Percentiles rank a stretch among this genome's conserved stretches.
phyloP scores from a whole-genome alignment of 179 eudicot species.

The Dionaea muscipula region DNA sequence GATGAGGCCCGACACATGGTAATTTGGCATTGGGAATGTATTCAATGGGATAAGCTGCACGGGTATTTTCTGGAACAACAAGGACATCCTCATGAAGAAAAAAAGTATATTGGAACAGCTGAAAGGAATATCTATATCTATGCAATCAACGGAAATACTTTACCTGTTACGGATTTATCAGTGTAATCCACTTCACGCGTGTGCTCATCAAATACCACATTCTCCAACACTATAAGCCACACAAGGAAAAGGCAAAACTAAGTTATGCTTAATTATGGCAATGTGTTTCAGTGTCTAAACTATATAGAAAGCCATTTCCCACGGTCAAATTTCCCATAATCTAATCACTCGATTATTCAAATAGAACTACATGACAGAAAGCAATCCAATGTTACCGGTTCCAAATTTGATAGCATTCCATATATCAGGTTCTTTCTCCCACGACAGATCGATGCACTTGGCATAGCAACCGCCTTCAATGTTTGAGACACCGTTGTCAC shows the following conservation, averaged over 20 bases:
- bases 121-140: not conserved
- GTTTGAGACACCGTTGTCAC: constrained; percentile 76
- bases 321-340: too few relatives aligned
- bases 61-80: constrained; percentile 56
- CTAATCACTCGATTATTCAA: not conserved
- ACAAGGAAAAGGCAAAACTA: too few relatives aligned
- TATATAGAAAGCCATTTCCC: too few relatives aligned
- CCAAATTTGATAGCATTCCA: constrained; percentile 95
- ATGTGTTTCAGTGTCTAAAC: too few relatives aligned
- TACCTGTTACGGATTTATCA: constrained; percentile 88
- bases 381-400: constrained; percentile 33
- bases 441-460: constrained; percentile 72
- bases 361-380: not conserved
- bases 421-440: constrained; percentile 90
- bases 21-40: constrained; percentile 83
- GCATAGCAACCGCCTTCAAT: constrained; percentile 98
- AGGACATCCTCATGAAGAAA: not conserved
- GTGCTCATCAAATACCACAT: constrained; percentile 93
- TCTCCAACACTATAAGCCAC: constrained; percentile 61
- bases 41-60: constrained; percentile 90
- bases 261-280: not conserved
- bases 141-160: not conserved
- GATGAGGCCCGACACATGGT: constrained; percentile 89
- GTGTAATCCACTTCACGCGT: constrained; percentile 77
- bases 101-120: not conserved